phyloP scores from a whole-genome alignment of 2,329 filamentous ascomycete species.

The Aspergillus aculeatus region DNA sequence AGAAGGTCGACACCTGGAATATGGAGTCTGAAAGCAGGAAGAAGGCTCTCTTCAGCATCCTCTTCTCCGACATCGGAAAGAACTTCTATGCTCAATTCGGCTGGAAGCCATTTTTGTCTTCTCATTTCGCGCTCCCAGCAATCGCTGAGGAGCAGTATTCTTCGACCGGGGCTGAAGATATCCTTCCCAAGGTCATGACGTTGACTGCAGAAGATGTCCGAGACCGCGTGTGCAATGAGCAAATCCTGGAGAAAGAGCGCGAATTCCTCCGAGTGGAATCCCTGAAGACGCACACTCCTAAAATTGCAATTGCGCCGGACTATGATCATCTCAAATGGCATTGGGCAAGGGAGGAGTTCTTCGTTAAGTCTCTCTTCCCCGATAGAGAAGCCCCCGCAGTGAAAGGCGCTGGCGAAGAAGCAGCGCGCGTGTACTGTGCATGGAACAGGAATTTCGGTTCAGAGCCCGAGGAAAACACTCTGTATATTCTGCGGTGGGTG shows the following conservation, averaged over 20 bases:
- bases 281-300: constrained; percentile 43
- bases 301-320: constrained; percentile 68
- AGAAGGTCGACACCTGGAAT: constrained; percentile 54
- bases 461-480: constrained; percentile 35
- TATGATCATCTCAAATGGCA: constrained; percentile 71
- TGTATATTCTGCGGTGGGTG: constrained; percentile 45
- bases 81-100: constrained; percentile 74
- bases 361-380: constrained; percentile 63
- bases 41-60: constrained; percentile 65
- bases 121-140: constrained; percentile 66
- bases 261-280: constrained; percentile 54
- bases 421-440: constrained; percentile 38
- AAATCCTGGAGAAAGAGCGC: constrained; percentile 67
- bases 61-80: constrained; percentile 86
- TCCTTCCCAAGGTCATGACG: constrained; percentile 31
- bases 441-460: constrained; percentile 45
- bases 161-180: constrained; percentile 22
- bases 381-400: constrained; percentile 51
- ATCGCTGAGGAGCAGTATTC: constrained; percentile 25
- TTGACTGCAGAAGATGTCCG: constrained; percentile 36
- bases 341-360: constrained; percentile 76
- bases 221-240: constrained; percentile 53
- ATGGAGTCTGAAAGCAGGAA: constrained; percentile 41
- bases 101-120: constrained; percentile 73
- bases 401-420: constrained; percentile 67